Base-by-base conservation (phyloP, 208 protist species). In the Herpetomonas muscarum region DNA sequence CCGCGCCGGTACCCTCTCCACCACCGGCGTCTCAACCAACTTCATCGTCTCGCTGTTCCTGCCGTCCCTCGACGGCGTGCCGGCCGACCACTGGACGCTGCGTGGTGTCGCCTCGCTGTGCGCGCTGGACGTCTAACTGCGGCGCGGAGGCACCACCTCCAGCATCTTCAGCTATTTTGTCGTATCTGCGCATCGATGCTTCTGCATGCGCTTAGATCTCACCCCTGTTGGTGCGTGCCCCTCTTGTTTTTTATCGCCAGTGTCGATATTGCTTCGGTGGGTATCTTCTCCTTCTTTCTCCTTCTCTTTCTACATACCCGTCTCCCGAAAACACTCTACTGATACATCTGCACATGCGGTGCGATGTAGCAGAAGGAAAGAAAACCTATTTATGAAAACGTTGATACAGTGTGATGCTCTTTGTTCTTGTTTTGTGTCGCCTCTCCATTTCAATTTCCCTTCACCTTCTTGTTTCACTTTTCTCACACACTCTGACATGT, bases 1-100 rank as follows among this genome's bases (percentile, higher is more conserved):
- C 2, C 74, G 94, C 44, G 88, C 90, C 0, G 93, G 92, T 50
- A 80, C 81, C 17, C 68, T 96, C 17, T 94, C 87, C 12, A 96
- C 90, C 0, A 96, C 90, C 2, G 90, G 90, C 52, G 70, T 96
- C 10, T 94, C 87, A 37, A 95, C 87, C 10, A 97, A 98, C 67
- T 95, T 82, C 67, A 85, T 98, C 17, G 79, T 93, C 31, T 74
- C 74, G 21, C 56, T 98, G 4, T 67, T 81, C 22, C 57, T 98
- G 19, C 81, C 75, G 5, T 85, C 87, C 6, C 56, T 81, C 12
- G 36, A 81, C 45, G 41, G 70, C 19, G 64, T 84, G 10, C n/a
- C 55, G 24, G 78, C 79, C 34, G 81, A 90, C 42, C 86, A 97
- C 59, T 98, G 95, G 95, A 90, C 90, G 24, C 69, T 92, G 24